Conservation (phyloP, 2,329 filamentous ascomycete genomes). For the Colletotrichum sp. region DNA sequence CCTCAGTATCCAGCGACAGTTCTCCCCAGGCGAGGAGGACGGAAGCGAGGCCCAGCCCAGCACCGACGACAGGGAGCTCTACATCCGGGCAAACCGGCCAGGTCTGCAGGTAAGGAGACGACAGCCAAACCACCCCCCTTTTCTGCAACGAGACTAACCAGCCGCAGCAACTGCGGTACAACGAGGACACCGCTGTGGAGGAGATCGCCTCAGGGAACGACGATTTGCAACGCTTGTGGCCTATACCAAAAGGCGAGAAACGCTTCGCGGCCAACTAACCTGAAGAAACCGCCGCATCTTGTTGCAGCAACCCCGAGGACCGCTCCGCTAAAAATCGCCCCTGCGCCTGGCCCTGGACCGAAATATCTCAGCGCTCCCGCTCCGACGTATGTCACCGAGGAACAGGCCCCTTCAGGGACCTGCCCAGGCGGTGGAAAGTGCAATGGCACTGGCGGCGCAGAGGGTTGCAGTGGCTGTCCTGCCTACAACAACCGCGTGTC, state of each 20-base stretch:
- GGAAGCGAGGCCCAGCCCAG: conserved; percentile 15
- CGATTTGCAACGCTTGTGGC: conserved; percentile 97
- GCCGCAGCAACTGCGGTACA: conserved; percentile 85
- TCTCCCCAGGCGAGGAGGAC: conserved; percentile 7
- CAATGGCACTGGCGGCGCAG: conserved; percentile 94
- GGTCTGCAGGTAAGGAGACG: conserved; percentile 66
- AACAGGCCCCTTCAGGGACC: conserved; percentile 79
- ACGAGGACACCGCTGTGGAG: conserved; percentile 95
- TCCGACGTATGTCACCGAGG: conserved; percentile 78
- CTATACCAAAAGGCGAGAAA: conserved; percentile 95
- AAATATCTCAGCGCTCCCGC: conserved; percentile 47
- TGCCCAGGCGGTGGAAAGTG: conserved; percentile 95
- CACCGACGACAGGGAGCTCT: conserved; percentile 2
- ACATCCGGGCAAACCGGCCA: conserved; percentile 58
- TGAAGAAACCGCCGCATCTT: conserved; percentile 75
- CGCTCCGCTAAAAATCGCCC: conserved; percentile 38
- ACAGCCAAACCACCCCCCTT: neutral
- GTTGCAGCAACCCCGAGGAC: conserved; percentile 49
- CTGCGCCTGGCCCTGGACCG: conserved; percentile 36
- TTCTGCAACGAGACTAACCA: conserved; percentile 24
- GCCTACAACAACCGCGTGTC: conserved; percentile 97
- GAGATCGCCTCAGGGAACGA: conserved; percentile 88
- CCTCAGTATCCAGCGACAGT: conserved; percentile 10
- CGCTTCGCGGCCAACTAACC: conserved; percentile 84
- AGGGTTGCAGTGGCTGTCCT: conserved; percentile 93